Evolutionary conservation across 768 basidiomycete genomes (phyloP).

Genomic region (Pleurotus citrinopileatus): DNA sequence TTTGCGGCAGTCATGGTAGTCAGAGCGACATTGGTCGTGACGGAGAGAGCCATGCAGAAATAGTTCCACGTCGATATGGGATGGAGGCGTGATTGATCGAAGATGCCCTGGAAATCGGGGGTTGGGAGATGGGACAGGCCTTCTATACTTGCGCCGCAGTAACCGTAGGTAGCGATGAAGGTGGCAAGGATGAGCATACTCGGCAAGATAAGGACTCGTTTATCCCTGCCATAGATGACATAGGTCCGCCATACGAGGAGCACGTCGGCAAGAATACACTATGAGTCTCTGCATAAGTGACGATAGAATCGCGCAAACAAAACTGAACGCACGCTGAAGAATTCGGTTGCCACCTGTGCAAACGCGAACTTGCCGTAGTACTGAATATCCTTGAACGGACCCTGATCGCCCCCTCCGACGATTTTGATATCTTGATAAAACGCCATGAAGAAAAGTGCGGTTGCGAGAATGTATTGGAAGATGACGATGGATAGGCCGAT

Average conservation of each 20-base stretch:
- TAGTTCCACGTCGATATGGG: conserved; percentile 4
- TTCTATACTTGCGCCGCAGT: not conserved
- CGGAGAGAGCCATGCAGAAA: not conserved
- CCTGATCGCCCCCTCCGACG: conserved; percentile 1
- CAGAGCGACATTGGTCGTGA: not conserved
- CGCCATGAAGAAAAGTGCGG: conserved; percentile 6
- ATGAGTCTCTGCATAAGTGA: not conserved
- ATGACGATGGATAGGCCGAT: conserved; percentile 1
- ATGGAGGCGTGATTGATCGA: not conserved
- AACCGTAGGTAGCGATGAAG: conserved; percentile 3
- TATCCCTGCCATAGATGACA: conserved; percentile 1
- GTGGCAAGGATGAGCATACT: not conserved
- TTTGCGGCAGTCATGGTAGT: conserved; percentile 1
- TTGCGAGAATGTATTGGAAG: not conserved
- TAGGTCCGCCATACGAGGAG: conserved; percentile 8
- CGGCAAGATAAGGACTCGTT: not conserved
- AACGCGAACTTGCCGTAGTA: not conserved
- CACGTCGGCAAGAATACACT: conserved; percentile 3
- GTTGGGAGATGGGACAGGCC: not conserved
- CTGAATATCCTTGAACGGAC: conserved; percentile 1
- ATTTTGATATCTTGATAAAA: conserved; percentile 3
- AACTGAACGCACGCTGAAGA: not conserved
- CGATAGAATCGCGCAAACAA: not conserved
- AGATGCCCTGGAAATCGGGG: not conserved
- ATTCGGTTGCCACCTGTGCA: conserved; percentile 1